Evolutionary conservation across 1,284 basidiomycete genomes (phyloP), one percentile per base, ranked within the genome.

Genomic region (Ceratobasidium sp.): DNA sequence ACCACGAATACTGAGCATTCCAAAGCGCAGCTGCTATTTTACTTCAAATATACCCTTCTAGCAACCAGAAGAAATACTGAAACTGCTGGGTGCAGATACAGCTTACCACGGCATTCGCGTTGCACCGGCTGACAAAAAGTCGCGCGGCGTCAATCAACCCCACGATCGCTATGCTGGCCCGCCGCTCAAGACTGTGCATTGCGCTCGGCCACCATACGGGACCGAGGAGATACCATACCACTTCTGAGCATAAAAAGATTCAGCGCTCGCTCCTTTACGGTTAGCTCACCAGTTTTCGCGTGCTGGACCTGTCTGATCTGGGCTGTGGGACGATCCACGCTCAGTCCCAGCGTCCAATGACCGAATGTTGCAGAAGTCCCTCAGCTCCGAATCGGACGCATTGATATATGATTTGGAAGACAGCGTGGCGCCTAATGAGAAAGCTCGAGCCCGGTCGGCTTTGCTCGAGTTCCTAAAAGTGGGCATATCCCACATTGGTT

Each of bases 371-470:
- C 83, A 89, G 77, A 94, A 94, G 78, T 92, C 92, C 0, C 82
- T 91, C 46, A 79, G 77, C 9, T 84, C 84, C 11, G 79, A 80
- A 0, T 89, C 92, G 0, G 92, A 95, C 77, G 84, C 89, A 40
- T 83, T 94, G 38, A 88, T 92, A n/a, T 95, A 93, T 78, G 92
- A 95, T 81, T 83, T 95, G 21, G 92, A 95, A 78, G 92, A 95
- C 78, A 92, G 90, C 73, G 87, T 95, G 0, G 83, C 91, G 5
- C 89, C 90, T 8, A 78, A 81, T 1, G 87, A 89, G 77, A 95
- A 94, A 80, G 78, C 79, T 9, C 81, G 82, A 62, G 91, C 92
- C 0, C 83, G 92, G 73, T 77, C 79, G 1, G 82, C 87, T 23
- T 81, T 95, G 2, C 78, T 80, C 18, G 80, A 82, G 7, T 91